Evolutionary conservation across 176 grass and related monocot genomes (phyloP), one percentile per base, ranked within the genome.

Genomic region (Dactylis glomerata): DNA sequence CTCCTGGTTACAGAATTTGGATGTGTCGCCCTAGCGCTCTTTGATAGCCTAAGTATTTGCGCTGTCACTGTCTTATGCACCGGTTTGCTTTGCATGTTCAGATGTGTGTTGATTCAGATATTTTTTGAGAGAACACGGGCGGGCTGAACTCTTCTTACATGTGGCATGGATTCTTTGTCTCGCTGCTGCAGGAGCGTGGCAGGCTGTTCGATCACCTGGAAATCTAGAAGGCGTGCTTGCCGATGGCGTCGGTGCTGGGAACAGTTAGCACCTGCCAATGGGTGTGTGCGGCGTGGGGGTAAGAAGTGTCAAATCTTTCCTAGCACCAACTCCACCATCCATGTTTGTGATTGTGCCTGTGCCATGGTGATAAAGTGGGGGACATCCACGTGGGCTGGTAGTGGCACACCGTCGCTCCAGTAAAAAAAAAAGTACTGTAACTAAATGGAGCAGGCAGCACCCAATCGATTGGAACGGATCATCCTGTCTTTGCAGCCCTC

Each of bases 401-500:
- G 69, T 27, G 79, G 36, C 16, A 46, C 67, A 17, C 8, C 74
- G 8, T 33, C 24, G 41, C 46, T 68, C 45, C 31, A 81, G 31
- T 75, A 75, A 45, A 46, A 57, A 79, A 81, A 22, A 49, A 75
- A 46, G 24, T 41, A 63, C 5, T 28, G 80, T 27, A 40, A 56
- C 34, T 27, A 14, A 41, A 30, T 30, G 68, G 65, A 28, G 49
- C 47, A 20, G 79, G 75, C 20, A 67, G 19, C 23, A 58, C 36
- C 23, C 17, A 14, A 49, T 63, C 15, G 73, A 79, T 14, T 65
- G 66, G 55, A 67, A 12, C 52, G 50, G 78, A 86, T 82, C 50
- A 82, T 82, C 72, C 68, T 72, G 23, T 54, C 76, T 68, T 66
- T 45, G 86, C 63, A 66, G 85, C 31, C 42, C 33, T 23, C 31